Percentiles rank a stretch among this genome's conserved stretches.
These are phyloP conservation scores for Glycine soja DNA, from an alignment of 306 rosid species.

Conservation along the genomic window DNA sequence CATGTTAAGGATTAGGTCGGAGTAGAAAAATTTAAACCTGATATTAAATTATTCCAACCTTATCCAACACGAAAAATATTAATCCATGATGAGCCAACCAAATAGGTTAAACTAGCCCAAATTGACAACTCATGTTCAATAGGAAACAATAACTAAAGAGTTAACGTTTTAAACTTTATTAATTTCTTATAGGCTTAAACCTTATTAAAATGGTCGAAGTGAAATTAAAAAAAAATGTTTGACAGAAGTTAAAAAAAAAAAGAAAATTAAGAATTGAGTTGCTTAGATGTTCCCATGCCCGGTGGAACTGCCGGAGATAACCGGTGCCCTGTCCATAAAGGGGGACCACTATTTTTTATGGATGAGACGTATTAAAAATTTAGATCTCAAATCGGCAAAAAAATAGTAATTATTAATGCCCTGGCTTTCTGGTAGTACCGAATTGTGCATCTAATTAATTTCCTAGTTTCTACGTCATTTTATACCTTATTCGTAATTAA, in stretches of 20 bases:
- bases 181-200: too few species aligned
- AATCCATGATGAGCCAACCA: too few species aligned
- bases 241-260: neutral
- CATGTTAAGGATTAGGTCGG: too few species aligned
- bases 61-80: too few species aligned
- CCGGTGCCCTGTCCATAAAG: neutral
- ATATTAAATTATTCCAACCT: too few species aligned
- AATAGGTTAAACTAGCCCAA: too few species aligned
- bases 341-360: neutral
- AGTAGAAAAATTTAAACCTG: too few species aligned
- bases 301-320: neutral
- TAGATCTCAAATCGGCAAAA: neutral
- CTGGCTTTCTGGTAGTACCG: neutral
- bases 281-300: neutral
- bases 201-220: neutral
- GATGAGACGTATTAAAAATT: neutral
- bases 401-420: neutral
- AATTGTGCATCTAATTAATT: neutral
- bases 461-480: neutral
- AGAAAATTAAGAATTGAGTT: neutral
- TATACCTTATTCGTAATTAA: too few species aligned
- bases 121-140: too few species aligned
- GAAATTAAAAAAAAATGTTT: neutral
- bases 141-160: neutral
- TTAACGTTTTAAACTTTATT: neutral